phyloP scores from a whole-genome alignment of 2,329 filamentous ascomycete species.

The Huntiella abstrusa region DNA sequence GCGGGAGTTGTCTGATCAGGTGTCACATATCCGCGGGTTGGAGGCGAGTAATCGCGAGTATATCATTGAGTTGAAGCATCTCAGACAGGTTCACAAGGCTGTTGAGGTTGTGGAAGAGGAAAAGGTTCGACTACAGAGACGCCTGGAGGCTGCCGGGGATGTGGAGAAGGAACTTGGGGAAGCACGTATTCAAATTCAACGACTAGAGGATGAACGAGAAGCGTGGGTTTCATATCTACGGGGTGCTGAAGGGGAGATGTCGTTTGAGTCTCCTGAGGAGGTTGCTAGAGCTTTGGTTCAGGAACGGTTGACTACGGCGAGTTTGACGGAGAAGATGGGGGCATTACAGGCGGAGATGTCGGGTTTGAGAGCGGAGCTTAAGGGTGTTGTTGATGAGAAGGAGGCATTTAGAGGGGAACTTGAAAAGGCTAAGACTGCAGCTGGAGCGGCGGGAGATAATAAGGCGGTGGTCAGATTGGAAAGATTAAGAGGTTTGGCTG shows the following conservation, averaged over 20 bases:
- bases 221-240: slow-evolving; percentile 79
- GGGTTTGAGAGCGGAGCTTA: slow-evolving; percentile 60
- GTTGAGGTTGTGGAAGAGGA: slow-evolving; percentile 91
- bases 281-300: slow-evolving; percentile 70
- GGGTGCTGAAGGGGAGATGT: slow-evolving; percentile 31
- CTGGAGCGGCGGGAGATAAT: slow-evolving; percentile 32
- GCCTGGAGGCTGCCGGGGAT: slow-evolving; percentile 53
- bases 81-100: slow-evolving; percentile 67
- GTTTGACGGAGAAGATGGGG: slow-evolving; percentile 65
- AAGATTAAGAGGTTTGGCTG: slow-evolving; percentile 63
- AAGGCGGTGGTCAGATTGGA: slow-evolving; percentile 61
- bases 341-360: slow-evolving; percentile 57
- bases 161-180: slow-evolving; percentile 63
- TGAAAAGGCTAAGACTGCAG: slow-evolving; percentile 43
- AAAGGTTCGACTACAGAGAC: slow-evolving; percentile 65
- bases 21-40: slow-evolving; percentile 71
- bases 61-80: slow-evolving; percentile 56
- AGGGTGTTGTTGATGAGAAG: slow-evolving; percentile 52
- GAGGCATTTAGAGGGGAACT: slow-evolving; percentile 45
- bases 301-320: slow-evolving; percentile 61
- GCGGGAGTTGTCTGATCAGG: slow-evolving; percentile 74
- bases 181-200: slow-evolving; percentile 61
- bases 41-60: slow-evolving; percentile 70
- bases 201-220: slow-evolving; percentile 71
- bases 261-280: slow-evolving; percentile 76